phyloP scores from a whole-genome alignment of 768 basidiomycete genomes.

The Kwoniella sp. region DNA sequence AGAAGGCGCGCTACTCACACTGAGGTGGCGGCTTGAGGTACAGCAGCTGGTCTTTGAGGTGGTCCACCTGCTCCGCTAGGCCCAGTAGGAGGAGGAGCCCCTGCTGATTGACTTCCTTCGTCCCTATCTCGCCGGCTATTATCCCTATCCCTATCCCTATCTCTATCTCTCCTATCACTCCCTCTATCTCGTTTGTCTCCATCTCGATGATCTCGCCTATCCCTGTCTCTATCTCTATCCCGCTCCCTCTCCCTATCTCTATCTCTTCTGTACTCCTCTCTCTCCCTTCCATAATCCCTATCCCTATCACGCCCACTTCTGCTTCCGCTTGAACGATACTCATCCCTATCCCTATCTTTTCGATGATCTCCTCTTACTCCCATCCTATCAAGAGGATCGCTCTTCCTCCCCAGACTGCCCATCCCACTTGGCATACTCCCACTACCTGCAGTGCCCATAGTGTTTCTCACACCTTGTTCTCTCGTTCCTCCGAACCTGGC shows the following conservation, averaged over 20 bases:
- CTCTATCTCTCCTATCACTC: background rate
- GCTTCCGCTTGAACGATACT: conserved; percentile 8
- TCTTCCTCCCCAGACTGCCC: conserved; percentile 38
- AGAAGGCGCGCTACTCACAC: conserved; percentile 4
- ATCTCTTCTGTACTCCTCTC: conserved; percentile 10
- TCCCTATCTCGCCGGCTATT: background rate
- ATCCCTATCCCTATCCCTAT: conserved; percentile 2
- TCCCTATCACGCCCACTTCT: conserved; percentile 16
- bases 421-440: conserved; percentile 10
- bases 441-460: conserved; percentile 33
- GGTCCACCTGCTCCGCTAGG: conserved; percentile 24
- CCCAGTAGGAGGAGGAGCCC: conserved; percentile 11
- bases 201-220: conserved; percentile 16
- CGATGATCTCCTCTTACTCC: conserved; percentile 23
- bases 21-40: conserved; percentile 18
- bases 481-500: conserved; percentile 48
- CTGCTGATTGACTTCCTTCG: background rate
- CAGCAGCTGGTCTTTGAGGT: conserved; percentile 24
- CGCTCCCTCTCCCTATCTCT: conserved; percentile 16
- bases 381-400: conserved; percentile 45
- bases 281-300: conserved; percentile 11
- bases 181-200: conserved; percentile 22
- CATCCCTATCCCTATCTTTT: conserved; percentile 9
- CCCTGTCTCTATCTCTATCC: conserved; percentile 11
- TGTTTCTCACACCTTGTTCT: conserved; percentile 49